A percentile compares a stretch with the other conserved stretches of the same genome.
Evolutionary conservation across 495 filamentous ascomycete species (phyloP).

Genomic region (Paragyromitra xinjiangensis): DNA sequence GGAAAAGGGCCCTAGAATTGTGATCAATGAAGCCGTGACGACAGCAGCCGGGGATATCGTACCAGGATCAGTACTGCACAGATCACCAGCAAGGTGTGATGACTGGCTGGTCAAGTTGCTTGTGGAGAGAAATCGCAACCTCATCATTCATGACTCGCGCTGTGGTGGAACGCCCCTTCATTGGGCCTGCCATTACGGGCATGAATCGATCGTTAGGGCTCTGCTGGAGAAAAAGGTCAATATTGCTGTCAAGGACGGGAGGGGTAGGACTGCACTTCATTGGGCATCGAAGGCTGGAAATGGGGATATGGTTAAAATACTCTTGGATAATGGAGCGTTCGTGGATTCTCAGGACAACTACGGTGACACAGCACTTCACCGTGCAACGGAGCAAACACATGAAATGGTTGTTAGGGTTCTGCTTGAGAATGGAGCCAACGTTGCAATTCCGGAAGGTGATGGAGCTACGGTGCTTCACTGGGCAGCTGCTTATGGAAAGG

Average conservation of each 20-base stretch:
- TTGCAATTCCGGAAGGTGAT: constrained; percentile 49
- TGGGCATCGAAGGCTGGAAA: constrained; percentile 60
- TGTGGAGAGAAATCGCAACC: constrained; percentile 20
- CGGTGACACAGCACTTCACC: constrained; percentile 54
- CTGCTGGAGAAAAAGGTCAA: constrained; percentile 51
- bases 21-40: constrained; percentile 15
- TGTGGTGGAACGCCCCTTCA: constrained; percentile 59
- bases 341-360: constrained; percentile 42
- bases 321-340: constrained; percentile 47
- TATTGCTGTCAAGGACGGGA: constrained; percentile 50
- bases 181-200: constrained; percentile 59
- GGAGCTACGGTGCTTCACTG: constrained; percentile 57
- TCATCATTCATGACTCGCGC: constrained; percentile 36
- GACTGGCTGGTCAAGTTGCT: constrained; percentile 45
- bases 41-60: constrained; percentile 16
- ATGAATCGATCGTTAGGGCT: constrained; percentile 57
- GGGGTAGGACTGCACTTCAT: constrained; percentile 59
- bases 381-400: constrained; percentile 50
- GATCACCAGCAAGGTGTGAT: constrained; percentile 28
- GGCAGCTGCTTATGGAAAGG: constrained; percentile 46
- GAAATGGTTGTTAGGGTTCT: constrained; percentile 50
- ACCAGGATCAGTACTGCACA: constrained; percentile 29
- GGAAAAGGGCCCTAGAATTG: constrained; percentile 23
- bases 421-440: constrained; percentile 54
- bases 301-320: constrained; percentile 56